A percentile compares a stretch with the other conserved stretches of the same genome.
These are phyloP conservation scores for Simplicillium aogashimaense DNA, from an alignment of 2,329 filamentous ascomycete species.

Conservation along the genomic window DNA sequence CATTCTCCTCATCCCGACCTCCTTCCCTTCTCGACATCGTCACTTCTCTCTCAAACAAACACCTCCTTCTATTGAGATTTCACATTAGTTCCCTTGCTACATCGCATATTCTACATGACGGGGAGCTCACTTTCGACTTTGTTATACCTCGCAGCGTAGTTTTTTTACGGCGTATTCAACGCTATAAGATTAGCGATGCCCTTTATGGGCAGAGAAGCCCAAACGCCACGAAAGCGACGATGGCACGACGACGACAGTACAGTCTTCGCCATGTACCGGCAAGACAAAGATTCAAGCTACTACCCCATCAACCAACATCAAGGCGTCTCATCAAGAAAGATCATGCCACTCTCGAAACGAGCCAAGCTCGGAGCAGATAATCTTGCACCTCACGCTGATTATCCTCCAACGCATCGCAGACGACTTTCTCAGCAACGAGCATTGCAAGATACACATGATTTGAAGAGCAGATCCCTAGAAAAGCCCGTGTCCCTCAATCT, in stretches of 20 bases:
- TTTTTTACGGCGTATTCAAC: too few species aligned
- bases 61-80: too few species aligned
- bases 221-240: conserved; percentile 6
- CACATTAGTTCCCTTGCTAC: too few species aligned
- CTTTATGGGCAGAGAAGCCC: conserved; percentile 4
- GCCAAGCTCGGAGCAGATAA: not conserved
- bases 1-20: too few species aligned
- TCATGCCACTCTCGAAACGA: not conserved
- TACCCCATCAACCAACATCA: not conserved
- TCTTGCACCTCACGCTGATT: not conserved
- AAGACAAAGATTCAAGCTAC: not conserved
- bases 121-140: too few species aligned
- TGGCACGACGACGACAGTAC: conserved; percentile 1
- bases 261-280: not conserved
- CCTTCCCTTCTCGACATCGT: too few species aligned
- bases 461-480: not conserved
- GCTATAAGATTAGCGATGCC: conserved; percentile 2
- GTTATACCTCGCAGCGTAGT: too few species aligned
- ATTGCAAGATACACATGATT: not conserved
- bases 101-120: too few species aligned
- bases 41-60: too few species aligned
- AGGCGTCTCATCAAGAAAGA: conserved; percentile 1
- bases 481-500: conserved; percentile 15
- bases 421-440: not conserved
- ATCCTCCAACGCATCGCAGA: not conserved